phyloP scores from a whole-genome alignment of 176 grass and related monocot species.

The Miscanthus lutarioriparius region DNA sequence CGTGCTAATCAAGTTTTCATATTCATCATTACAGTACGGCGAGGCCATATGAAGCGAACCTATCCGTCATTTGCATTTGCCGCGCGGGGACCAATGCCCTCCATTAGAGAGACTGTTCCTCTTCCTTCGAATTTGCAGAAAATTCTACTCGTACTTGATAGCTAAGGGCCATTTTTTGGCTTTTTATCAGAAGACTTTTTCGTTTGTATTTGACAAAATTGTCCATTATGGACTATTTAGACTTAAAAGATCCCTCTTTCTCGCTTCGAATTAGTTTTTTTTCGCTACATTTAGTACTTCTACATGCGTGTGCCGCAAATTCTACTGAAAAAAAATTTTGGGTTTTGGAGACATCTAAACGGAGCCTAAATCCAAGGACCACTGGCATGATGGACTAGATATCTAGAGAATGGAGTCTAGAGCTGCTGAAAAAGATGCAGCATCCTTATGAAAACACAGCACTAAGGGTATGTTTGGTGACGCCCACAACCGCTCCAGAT shows the following conservation, averaged over 20 bases:
- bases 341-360: too few relatives aligned
- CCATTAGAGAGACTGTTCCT: background rate
- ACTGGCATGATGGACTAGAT: background rate
- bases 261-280: too few relatives aligned
- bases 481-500: too few relatives aligned
- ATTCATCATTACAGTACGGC: conserved; percentile 7
- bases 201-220: too few relatives aligned
- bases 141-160: background rate
- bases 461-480: too few relatives aligned
- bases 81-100: background rate
- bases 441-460: background rate
- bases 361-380: conserved; percentile 1
- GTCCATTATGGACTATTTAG: too few relatives aligned
- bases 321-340: too few relatives aligned
- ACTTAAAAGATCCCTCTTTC: too few relatives aligned
- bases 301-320: too few relatives aligned
- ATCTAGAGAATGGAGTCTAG: background rate
- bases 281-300: too few relatives aligned
- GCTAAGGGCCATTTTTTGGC: too few relatives aligned
- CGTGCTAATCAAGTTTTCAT: conserved; percentile 24
- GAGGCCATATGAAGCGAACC: background rate
- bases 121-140: background rate
- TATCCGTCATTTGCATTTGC: background rate
- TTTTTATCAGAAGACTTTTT: too few relatives aligned
- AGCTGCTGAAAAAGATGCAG: background rate